Evolutionary conservation across 345 rosid genomes (phyloP), one percentile per base, ranked within the genome.

Genomic region (Salix purpurea): DNA sequence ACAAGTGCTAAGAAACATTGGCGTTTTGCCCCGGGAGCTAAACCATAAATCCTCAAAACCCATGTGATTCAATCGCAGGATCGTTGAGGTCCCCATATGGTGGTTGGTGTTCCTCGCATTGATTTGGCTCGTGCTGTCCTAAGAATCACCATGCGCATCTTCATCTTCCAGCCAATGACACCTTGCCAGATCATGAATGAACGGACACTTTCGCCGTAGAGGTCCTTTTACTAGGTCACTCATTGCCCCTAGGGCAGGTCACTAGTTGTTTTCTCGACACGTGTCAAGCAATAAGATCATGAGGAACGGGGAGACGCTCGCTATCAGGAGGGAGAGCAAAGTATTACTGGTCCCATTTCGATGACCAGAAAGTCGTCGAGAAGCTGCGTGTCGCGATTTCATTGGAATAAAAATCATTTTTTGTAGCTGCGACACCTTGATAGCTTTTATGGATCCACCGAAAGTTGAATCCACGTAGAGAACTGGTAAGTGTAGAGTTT

Each of bases 391-490:
- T 52, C 81, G 3, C 2, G 0, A 5, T 0, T 0, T 26, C 0
- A 84, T 74, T 84, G 36, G 84, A 2, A 13, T 14, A 14, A 4
- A 44, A 46, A 14, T 7, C 21, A 11, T 21, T 28, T 5, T 8
- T 11, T 61, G 6, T 10, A n/a, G 50, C 11, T 18, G n/a, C 52
- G 4, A 4, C 37, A 15, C 46, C 15, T n/a, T 40, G 24, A 7
- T 4, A 32, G 30, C 60, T 3, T 62, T 54, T 5, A 48, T 60
- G 58, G 70, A 36, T 36, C 77, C 78, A 84, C 83, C 77, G 77
- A 81, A 79, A 79, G 78, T n/a, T 2, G 54, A 48, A 6, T 39
- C 74, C 78, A 82, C 82, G 78, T 46, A 6, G 56, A 19, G n/a
- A 73, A 75, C 36, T 68, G 1, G 21, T 21, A 60, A 56, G 26